These are phyloP conservation scores for Metschnikowia noctiluminum DNA, from an alignment of 805 yeast genomes.

Conservation along the genomic window DNA sequence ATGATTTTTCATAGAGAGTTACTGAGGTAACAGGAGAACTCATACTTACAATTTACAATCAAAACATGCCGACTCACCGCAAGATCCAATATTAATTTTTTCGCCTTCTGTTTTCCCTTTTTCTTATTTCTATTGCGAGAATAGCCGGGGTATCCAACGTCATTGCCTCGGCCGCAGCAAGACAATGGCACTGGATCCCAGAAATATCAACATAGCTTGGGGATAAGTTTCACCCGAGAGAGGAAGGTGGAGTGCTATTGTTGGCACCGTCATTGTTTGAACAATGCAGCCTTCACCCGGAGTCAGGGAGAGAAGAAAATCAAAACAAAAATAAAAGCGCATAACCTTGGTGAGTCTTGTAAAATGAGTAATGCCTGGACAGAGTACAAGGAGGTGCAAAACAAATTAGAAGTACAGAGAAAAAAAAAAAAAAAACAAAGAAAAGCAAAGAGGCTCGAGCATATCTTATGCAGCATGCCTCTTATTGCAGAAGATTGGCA, in stretches of 20 bases:
- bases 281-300: background rate
- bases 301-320: background rate
- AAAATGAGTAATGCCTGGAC: no score
- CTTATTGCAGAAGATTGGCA: no score
- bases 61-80: background rate
- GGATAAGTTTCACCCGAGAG: background rate
- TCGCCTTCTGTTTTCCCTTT: background rate
- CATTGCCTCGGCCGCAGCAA: background rate
- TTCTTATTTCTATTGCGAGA: background rate
- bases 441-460: no score
- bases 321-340: background rate
- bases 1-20: no score
- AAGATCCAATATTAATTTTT: background rate
- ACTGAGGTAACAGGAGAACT: no score
- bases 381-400: no score
- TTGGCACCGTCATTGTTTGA: background rate
- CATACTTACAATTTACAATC: no score
- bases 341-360: no score
- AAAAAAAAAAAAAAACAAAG: no score
- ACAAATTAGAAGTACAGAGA: no score
- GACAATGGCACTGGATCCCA: background rate
- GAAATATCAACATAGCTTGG: background rate
- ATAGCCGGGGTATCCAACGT: background rate
- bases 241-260: background rate
- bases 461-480: no score